Percentiles rank a stretch among this genome's conserved stretches.
These are phyloP conservation scores for Nephelium lappaceum DNA, from an alignment of 345 rosid genomes.

Conservation along the genomic window DNA sequence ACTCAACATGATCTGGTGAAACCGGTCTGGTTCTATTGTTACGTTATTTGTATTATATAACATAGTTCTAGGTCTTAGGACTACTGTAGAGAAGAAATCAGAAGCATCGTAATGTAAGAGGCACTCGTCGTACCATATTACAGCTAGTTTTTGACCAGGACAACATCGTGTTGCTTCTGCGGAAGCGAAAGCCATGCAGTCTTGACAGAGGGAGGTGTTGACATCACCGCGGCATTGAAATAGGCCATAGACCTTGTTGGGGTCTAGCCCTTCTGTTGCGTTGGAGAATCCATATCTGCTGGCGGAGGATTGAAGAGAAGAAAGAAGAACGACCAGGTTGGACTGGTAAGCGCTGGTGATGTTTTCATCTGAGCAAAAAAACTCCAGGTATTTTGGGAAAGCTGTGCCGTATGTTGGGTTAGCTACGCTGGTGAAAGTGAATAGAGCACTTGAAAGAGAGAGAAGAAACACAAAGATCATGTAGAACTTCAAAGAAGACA, in stretches of 20 bases:
- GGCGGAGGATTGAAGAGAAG: constrained; percentile 14
- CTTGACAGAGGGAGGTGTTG: constrained; percentile 24
- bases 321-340: constrained; percentile 22
- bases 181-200: constrained; percentile 35
- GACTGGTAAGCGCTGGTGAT: constrained; percentile 27
- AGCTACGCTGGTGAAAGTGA: neutral
- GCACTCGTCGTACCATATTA: constrained; percentile 48
- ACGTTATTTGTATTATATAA: too few species aligned
- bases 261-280: constrained; percentile 3
- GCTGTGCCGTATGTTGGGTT: too few species aligned
- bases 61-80: accelerated
- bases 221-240: constrained; percentile 46
- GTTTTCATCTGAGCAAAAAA: neutral
- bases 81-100: neutral
- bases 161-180: constrained; percentile 25
- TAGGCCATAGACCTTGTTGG: constrained; percentile 24
- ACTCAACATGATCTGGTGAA: neutral
- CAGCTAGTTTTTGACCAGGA: constrained; percentile 29
- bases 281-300: neutral
- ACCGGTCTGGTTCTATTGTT: neutral
- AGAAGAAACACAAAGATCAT: too few species aligned
- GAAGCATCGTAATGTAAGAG: constrained; percentile 24
- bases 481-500: neutral
- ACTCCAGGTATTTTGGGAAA: too few species aligned
- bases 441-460: too few species aligned